Conservation (phyloP, 2,329 filamentous ascomycete species). For the Chrysoporthe puriensis region DNA sequence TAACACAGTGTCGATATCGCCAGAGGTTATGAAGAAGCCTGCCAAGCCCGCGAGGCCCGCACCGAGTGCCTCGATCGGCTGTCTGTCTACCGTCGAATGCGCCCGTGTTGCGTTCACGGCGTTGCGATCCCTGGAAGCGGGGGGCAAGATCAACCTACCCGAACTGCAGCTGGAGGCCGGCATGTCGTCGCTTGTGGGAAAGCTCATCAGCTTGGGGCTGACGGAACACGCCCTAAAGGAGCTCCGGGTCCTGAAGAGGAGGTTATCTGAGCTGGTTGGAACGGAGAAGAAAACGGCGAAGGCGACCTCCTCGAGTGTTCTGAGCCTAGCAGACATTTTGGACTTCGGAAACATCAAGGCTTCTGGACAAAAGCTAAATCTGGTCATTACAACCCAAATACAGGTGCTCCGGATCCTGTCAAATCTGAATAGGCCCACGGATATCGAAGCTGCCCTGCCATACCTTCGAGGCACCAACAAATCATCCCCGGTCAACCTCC, state of each 20-base stretch:
- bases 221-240: slow-evolving; percentile 73
- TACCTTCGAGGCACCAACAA: slow-evolving; percentile 56
- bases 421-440: slow-evolving; percentile 59
- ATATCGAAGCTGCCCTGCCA: slow-evolving; percentile 61
- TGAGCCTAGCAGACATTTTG: slow-evolving; percentile 59
- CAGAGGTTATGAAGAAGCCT: slow-evolving; percentile 42
- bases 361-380: slow-evolving; percentile 49
- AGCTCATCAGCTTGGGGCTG: slow-evolving; percentile 65
- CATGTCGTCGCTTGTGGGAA: slow-evolving; percentile 70
- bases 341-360: slow-evolving; percentile 57
- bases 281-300: slow-evolving; percentile 40
- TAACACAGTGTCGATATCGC: slow-evolving; percentile 63
- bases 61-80: slow-evolving; percentile 45
- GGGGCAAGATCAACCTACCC: slow-evolving; percentile 57
- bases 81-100: slow-evolving; percentile 68
- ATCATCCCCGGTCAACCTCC: slow-evolving; percentile 62
- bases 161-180: slow-evolving; percentile 73
- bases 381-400: slow-evolving; percentile 67
- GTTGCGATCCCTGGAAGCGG: slow-evolving; percentile 61
- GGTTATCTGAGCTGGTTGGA: slow-evolving; percentile 51
- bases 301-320: slow-evolving; percentile 44
- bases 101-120: slow-evolving; percentile 68
- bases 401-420: slow-evolving; percentile 67
- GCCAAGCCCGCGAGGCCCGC: slow-evolving; percentile 34
- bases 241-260: slow-evolving; percentile 65